Evolutionary conservation across 352 stramenopile genomes (phyloP), one percentile per base, ranked within the genome.

Genomic region (Pythium apleroticum): DNA sequence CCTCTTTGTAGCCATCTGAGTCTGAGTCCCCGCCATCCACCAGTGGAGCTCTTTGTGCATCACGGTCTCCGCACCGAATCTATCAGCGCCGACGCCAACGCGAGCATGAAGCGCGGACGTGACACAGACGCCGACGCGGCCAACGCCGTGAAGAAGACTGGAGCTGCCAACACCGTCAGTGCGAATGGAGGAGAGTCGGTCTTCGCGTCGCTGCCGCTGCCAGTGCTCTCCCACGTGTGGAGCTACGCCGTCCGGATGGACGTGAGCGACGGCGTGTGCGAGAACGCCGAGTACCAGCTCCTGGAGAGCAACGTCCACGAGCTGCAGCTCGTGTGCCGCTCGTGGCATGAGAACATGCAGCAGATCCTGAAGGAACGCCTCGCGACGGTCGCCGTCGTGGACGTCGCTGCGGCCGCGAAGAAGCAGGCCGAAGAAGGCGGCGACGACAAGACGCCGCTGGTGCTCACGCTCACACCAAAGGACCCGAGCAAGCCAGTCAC

Each of bases 301-400:
- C 20, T 66, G 25, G 52, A 60, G 45, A 58, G 48, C 24, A 45
- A 57, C 39, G 31, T 35, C 5, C 43, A 66, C 52, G 60, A 66
- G 19, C 60, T 66, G 41, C 50, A 66, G 43, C 39, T 60, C 50
- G 60, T 66, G 60, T 66, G 60, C 17, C 60, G 50, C 41, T 24
- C 60, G 39, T 66, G 60, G 60, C 60, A 52, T 4, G 41, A 56
- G 20, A 46, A 28, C 12, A 56, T 60, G 37, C 52, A 66, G 39
- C 33, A 61, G 50, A 55, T 66, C 10, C n/a, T 57, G 20, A 48
- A 30, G 19, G 52, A 66, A 24, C 35, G 50, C 28, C 60, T 66
- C 10, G 37, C 41, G 28, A 45, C 41, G 7, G 60, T 66, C 25
- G 60, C 60, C 10, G 28, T 66, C 20, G 27, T 60, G 17, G 60